A percentile compares a stretch with the other conserved stretches of the same genome.
phyloP scores from a whole-genome alignment of 2,329 filamentous ascomycete genomes.

The Fusarium sp. region DNA sequence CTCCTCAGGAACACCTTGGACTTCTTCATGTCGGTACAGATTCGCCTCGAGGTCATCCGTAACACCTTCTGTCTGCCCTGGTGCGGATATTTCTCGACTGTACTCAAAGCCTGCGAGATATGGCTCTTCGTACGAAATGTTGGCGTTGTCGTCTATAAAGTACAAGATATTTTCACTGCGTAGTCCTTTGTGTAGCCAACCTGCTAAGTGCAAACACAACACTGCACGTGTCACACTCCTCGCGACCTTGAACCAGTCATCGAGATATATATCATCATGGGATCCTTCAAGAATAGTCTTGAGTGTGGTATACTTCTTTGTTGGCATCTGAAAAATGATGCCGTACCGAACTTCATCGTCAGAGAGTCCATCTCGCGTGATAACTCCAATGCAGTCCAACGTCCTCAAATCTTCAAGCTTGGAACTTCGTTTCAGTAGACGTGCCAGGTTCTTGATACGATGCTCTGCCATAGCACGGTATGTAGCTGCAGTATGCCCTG shows the following conservation, averaged over 20 bases:
- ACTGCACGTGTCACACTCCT: not conserved
- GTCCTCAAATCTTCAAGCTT: not conserved
- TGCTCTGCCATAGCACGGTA: not conserved
- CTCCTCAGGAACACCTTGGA: not conserved
- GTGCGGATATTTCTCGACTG: not conserved
- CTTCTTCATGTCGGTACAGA: not conserved
- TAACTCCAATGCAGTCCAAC: not conserved
- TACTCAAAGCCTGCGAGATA: not conserved
- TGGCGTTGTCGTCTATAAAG: fast-evolving
- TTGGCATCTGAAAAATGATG: not conserved
- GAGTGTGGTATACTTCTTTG: not conserved
- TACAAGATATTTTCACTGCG: not conserved
- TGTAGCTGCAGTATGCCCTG: not conserved
- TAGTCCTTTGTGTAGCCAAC: not conserved
- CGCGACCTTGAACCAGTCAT: not conserved
- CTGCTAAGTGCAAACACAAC: not conserved
- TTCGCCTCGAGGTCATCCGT: not conserved
- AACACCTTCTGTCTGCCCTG: not conserved
- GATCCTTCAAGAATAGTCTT: not conserved
- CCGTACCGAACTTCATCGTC: not conserved
- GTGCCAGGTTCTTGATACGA: not conserved
- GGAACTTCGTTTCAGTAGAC: not conserved
- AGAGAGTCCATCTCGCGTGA: not conserved
- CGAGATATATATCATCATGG: not conserved
- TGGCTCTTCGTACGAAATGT: not conserved